A percentile compares a stretch with the other conserved stretches of the same genome.
These are phyloP conservation scores for Fusarium multiceps DNA, from an alignment of 2,329 filamentous ascomycete species.

Conservation along the genomic window DNA sequence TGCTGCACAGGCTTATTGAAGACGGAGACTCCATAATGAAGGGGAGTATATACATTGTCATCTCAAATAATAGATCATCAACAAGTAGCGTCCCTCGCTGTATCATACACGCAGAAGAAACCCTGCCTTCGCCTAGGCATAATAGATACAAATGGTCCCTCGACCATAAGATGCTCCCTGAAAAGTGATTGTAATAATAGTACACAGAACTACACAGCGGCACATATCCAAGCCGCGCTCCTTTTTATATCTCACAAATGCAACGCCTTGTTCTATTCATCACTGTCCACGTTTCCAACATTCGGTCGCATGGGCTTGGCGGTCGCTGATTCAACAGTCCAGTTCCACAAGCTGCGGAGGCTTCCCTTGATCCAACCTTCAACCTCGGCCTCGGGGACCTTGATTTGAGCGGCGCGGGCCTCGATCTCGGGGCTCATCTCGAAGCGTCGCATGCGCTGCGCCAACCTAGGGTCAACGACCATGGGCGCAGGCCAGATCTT, in stretches of 20 bases:
- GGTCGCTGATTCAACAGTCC: conserved; percentile 57
- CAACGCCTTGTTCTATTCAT: conserved; percentile 40
- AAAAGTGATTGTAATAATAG: conserved; percentile 32
- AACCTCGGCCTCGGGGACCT: conserved; percentile 74
- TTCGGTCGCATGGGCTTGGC: conserved; percentile 56
- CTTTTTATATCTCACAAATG: not conserved
- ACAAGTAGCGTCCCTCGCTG: conserved; percentile 29
- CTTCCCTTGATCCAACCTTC: conserved; percentile 75
- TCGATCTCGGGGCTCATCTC: conserved; percentile 77
- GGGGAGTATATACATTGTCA: conserved; percentile 35
- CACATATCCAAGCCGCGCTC: not conserved
- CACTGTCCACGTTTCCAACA: conserved; percentile 55
- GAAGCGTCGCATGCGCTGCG: conserved; percentile 83
- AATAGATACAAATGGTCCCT: conserved; percentile 39
- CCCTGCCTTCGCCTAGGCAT: conserved; percentile 32
- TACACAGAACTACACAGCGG: conserved; percentile 37
- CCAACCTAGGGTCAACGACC: conserved; percentile 80
- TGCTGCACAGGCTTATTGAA: not conserved
- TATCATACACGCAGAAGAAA: conserved; percentile 32
- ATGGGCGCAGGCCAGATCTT: conserved; percentile 81
- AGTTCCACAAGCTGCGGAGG: conserved; percentile 64
- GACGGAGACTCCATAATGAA: conserved; percentile 14
- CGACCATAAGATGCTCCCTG: conserved; percentile 19
- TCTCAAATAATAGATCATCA: conserved; percentile 28
- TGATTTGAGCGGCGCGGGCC: conserved; percentile 70